These are phyloP conservation scores for Phoma herbarum DNA, from an alignment of 2,329 filamentous ascomycete species.

Conservation along the genomic window DNA sequence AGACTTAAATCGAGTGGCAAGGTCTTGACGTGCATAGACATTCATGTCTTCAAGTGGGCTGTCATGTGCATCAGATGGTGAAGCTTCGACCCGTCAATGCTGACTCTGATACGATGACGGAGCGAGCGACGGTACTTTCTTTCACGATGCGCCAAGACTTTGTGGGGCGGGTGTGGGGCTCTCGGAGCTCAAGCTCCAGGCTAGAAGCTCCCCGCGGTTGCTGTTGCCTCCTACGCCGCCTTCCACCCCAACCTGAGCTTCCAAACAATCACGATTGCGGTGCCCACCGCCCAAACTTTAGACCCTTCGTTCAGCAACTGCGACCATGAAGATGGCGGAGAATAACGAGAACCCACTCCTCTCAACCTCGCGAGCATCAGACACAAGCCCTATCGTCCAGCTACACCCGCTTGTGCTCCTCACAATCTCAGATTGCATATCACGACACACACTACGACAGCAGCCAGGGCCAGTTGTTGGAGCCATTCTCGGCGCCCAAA, in stretches of 20 bases:
- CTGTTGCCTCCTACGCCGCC: slow-evolving; percentile 10
- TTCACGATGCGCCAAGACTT: not conserved
- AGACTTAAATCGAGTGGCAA: not conserved
- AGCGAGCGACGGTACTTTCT: not conserved
- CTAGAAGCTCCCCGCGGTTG: slow-evolving; percentile 21
- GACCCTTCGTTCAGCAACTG: not conserved
- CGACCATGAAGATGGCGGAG: slow-evolving; percentile 45
- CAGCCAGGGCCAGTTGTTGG: slow-evolving; percentile 82
- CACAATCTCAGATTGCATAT: slow-evolving; percentile 96
- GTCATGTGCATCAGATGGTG: not conserved
- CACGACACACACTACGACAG: slow-evolving; percentile 81
- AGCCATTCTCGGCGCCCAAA: slow-evolving; percentile 88
- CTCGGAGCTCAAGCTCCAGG: slow-evolving; percentile 6
- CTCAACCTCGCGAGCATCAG: slow-evolving; percentile 60
- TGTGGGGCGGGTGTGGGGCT: not conserved
- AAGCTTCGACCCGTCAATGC: not conserved
- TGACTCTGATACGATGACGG: not conserved
- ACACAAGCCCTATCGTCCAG: slow-evolving; percentile 79
- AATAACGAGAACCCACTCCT: slow-evolving; percentile 54
- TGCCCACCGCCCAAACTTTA: not conserved
- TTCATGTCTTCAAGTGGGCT: not conserved
- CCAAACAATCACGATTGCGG: slow-evolving; percentile 1
- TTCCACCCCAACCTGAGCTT: slow-evolving; percentile 12
- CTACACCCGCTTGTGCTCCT: slow-evolving; percentile 95
- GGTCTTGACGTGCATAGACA: not conserved